Evolutionary conservation across 2,329 filamentous ascomycete genomes (phyloP), one percentile per base, ranked within the genome.

Genomic region (Blastomyces percursus): DNA sequence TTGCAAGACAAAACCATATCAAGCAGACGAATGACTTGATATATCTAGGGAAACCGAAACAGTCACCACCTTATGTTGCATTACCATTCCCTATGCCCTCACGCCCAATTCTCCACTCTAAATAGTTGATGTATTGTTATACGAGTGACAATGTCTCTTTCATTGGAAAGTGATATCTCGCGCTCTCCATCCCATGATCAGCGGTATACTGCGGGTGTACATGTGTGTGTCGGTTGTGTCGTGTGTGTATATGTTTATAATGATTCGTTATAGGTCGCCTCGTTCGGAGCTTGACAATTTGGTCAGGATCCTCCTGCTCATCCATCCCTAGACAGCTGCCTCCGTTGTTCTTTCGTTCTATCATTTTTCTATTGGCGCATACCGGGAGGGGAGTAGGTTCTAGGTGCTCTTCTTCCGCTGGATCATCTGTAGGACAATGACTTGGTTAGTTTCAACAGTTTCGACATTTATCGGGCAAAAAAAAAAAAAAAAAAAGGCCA

Each of bases 371-470:
- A 21, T 50, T 5, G 48, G 24, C 11, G 30, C 52, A 35, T 27
- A 42, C 2, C 16, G 27, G 30, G 55, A 3, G 14, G 21, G 42
- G 12, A 7, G 24, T 14, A 40, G 38, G 40, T 21, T 44, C 38
- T 46, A 59, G 27, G 27, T n/a, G 7, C 32, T 50, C 21, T 59
- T 59, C 48, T 59, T 59, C 11, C 57, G 57, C 42, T 59, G 57
- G 42, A 21, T 59, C 57, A 48, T 59, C 57, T 59, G 27, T 21
- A 21, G 8, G 16, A 27, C 8, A 2, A 24, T 19, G 16, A 35
- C 50, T n/a, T 27, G 16, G 11, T 59, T 48, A 48, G 21, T 9
- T 32, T 21, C 54, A 56, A 38, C 8, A 24, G 9, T 7, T 14
- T 40, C 21, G 9, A 16, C 19, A 19, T 2, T 8, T 40, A 21